Conservation (phyloP, 768 basidiomycete species). For the Kwoniella botswanensis region DNA sequence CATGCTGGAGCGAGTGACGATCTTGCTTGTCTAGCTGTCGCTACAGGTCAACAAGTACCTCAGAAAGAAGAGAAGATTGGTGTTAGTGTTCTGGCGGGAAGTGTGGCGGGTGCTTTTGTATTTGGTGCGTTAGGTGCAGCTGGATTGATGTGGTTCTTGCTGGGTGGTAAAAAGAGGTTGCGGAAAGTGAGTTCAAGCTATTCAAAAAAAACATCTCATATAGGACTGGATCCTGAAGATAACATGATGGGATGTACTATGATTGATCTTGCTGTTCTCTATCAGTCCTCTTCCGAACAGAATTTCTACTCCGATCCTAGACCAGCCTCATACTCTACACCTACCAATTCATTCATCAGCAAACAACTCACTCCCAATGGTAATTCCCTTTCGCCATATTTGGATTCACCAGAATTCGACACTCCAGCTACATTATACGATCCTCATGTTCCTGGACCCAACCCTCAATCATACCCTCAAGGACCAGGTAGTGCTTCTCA, state of each 20-base stretch:
- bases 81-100: constrained; percentile 28
- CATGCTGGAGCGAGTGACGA: constrained; percentile 38
- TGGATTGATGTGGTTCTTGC: constrained; percentile 23
- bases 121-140: constrained; percentile 27
- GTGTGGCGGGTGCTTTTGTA: constrained; percentile 33
- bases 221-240: too few species aligned
- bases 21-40: constrained; percentile 33
- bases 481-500: constrained; percentile 2
- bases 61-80: neutral
- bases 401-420: constrained; percentile 23
- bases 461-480: constrained; percentile 16
- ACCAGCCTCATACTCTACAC: constrained; percentile 21
- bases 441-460: constrained; percentile 12
- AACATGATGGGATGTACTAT: too few species aligned
- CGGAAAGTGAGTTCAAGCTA: constrained; percentile 13
- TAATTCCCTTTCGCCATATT: constrained; percentile 11
- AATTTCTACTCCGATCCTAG: constrained; percentile 28
- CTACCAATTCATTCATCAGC: constrained; percentile 11
- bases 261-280: constrained; percentile 1
- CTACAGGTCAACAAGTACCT: constrained; percentile 29
- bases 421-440: constrained; percentile 29
- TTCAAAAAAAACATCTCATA: too few species aligned
- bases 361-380: constrained; percentile 9
- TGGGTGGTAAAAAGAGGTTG: constrained; percentile 1
- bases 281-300: constrained; percentile 13